Evolutionary conservation across 179 eudicot species (phyloP).

Genomic region (Camellia oleifera): DNA sequence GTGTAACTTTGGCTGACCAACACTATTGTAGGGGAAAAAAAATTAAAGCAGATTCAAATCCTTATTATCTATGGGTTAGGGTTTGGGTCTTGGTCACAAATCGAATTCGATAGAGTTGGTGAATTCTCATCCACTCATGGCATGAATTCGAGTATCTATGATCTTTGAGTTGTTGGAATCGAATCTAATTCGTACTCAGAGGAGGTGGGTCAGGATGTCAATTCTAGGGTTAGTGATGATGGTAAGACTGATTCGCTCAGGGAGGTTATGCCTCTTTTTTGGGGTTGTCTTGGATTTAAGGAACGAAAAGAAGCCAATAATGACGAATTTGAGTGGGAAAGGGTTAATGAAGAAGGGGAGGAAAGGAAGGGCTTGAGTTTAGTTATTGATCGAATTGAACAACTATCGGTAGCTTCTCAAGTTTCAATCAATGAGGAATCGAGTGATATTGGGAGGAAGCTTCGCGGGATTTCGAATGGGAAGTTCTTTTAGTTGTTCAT

Average conservation of each 20-base stretch:
- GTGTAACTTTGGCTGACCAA: too few species aligned
- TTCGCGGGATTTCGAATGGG: conserved; percentile 39
- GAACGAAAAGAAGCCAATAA: background rate
- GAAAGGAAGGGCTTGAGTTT: conserved; percentile 28
- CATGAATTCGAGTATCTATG: background rate
- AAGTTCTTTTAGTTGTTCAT: conserved; percentile 43
- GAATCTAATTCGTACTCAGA: conserved; percentile 39
- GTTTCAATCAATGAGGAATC: conserved; percentile 17
- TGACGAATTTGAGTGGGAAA: conserved; percentile 45
- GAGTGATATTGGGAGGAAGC: conserved; percentile 18
- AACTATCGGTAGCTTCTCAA: conserved; percentile 33
- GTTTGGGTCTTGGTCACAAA: conserved; percentile 16
- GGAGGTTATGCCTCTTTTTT: conserved; percentile 13
- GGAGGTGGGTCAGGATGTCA: conserved; percentile 20
- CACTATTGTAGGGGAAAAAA: too few species aligned
- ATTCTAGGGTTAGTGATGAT: background rate
- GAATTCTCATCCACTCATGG: background rate
- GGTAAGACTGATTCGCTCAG: background rate
- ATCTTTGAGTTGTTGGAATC: conserved; percentile 35
- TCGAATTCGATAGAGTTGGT: too few species aligned
- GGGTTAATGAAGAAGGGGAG: conserved; percentile 29
- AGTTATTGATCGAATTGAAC: conserved; percentile 45
- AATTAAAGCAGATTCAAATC: too few species aligned
- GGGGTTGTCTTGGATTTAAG: conserved; percentile 25
- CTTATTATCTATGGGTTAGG: conserved; percentile 13